A percentile compares a stretch with the other conserved stretches of the same genome.
Evolutionary conservation across 2,329 filamentous ascomycete species (phyloP).

Genomic region (Eutypa lata): DNA sequence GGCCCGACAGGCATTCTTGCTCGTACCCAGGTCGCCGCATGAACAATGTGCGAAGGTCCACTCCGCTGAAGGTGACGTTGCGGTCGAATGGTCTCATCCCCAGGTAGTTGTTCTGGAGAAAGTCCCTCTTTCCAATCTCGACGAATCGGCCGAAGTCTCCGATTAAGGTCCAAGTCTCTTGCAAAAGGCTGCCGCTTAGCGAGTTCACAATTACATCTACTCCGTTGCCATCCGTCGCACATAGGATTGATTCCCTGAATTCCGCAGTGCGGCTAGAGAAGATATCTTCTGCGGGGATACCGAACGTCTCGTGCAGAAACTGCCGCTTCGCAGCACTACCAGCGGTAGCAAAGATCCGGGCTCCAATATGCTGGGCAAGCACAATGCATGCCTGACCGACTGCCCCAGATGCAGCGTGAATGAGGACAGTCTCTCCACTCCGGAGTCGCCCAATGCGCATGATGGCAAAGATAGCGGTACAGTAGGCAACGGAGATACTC

Average conservation of each 20-base stretch:
- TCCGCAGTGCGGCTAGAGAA: slow-evolving; percentile 30
- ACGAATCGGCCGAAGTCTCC: slow-evolving; percentile 43
- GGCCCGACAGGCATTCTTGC: neutral
- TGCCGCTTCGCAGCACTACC: slow-evolving; percentile 36
- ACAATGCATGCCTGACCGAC: slow-evolving; percentile 39
- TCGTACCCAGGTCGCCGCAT: neutral
- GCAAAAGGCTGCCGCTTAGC: slow-evolving; percentile 36
- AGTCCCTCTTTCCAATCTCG: slow-evolving; percentile 35
- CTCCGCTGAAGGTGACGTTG: slow-evolving; percentile 1
- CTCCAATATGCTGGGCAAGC: slow-evolving; percentile 34
- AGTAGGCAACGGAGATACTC: slow-evolving; percentile 37
- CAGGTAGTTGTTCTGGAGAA: neutral
- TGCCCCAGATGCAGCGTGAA: slow-evolving; percentile 36
- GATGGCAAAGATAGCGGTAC: slow-evolving; percentile 39
- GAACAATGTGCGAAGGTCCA: neutral
- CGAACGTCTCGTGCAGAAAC: slow-evolving; percentile 34
- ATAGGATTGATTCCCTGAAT: slow-evolving; percentile 29
- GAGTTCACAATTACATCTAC: slow-evolving; percentile 39
- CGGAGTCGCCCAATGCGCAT: slow-evolving; percentile 35
- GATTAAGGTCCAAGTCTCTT: slow-evolving; percentile 41
- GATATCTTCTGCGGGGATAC: slow-evolving; percentile 34
- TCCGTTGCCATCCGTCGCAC: slow-evolving; percentile 25
- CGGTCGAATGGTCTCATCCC: neutral
- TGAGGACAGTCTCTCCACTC: slow-evolving; percentile 35
- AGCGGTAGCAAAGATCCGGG: slow-evolving; percentile 41